Base-by-base conservation (phyloP, 495 filamentous ascomycete genomes). In the Copromyces sp. region DNA sequence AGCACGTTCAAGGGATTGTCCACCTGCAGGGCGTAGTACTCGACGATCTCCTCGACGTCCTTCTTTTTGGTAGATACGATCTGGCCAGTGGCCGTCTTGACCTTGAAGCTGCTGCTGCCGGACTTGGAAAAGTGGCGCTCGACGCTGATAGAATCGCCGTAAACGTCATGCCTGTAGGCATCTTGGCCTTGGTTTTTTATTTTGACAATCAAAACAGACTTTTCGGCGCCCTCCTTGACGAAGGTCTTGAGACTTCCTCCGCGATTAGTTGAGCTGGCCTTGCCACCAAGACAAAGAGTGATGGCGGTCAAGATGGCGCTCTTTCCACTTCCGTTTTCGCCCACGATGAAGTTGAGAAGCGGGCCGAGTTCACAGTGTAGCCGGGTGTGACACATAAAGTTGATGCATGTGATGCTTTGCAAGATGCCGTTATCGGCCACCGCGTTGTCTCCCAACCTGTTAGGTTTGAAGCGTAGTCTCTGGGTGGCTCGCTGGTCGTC, bases 1-100 rank as follows among this genome's bases (percentile, higher is more conserved):
- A 99, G 87, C n/a, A 98, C 91, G 74, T 96, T 99, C 83, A 99
- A 91, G 0, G 95, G 95, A 73, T 99, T 99, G 79, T 98, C 95
- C 42, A 99, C 91, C 79, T 98, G 95, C 16, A 99, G 86, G 41
- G 91, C 91, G 79, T 92, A 98, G 78, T 91, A 95, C 78, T 99
- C 96, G 69, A 92, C 90, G 53, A 99, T 94, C 53, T 95, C 90
- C 72, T 98, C 94, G n/a, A 99, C 85, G 74, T 98, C 94, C 9
- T 86, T 84, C 78, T 92, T 95, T 78, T 94, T 97, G 38, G 85
- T 92, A 3, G 94, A 97, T 40, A 97, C 84, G 38, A 91, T 86
- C 70, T 90, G 89, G 20, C 90, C 91, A 39, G 84, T 85, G 12
- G 84, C 87, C 37, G 87, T 88, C 79, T 97, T 99, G 73, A 99